Evolutionary conservation across 805 yeast species (phyloP), one percentile per base, ranked within the genome.

Genomic region (Jamesozyma spencerorum): DNA sequence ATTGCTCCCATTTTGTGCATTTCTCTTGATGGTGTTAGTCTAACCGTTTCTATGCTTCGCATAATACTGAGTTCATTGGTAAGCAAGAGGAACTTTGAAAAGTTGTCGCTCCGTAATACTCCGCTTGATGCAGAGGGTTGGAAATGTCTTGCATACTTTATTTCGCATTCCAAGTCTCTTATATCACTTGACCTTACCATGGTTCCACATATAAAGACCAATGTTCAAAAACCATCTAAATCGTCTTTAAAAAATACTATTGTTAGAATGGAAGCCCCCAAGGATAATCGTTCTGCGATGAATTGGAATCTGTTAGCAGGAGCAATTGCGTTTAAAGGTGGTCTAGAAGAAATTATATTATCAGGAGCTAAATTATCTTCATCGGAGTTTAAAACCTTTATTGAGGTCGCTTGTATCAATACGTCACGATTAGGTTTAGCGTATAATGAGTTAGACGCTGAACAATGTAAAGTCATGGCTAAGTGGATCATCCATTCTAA

Each of bases 241-340:
- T 44, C 58, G 1, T 44, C 63, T 0, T 38, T 50, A 27, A 51
- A 50, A 34, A 55, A 57, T 8, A 49, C 48, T 4, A 46, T 64
- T 10, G 40, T 39, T 3, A 56, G 72, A 45, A 70, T 68, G 73
- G 57, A 53, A 36, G 56, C 64, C 43, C 58, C 58, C 35, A 41
- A 50, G 47, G 53, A 55, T 4, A 54, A 64, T 50, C 70, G 96
- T 49, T 68, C 81, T 6, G 85, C 79, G 41, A 75, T 79, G 77
- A 88, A 87, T 57, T 88, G 97, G 97, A 67, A 77, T 12, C 62
- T 85, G 34, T 67, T 90, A 43, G 79, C 80, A 5, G 90, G 87
- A 2, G 77, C 95, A 0, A 57, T 90, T 13, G 74, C 79, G 8
- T 75, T 77, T 5, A 69, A 92, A 47, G 84, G 83, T 31, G 90